A percentile compares a stretch with the other conserved stretches of the same genome.
Conservation (phyloP, 768 basidiomycete species). For the Pleurotus cornucopiae region DNA sequence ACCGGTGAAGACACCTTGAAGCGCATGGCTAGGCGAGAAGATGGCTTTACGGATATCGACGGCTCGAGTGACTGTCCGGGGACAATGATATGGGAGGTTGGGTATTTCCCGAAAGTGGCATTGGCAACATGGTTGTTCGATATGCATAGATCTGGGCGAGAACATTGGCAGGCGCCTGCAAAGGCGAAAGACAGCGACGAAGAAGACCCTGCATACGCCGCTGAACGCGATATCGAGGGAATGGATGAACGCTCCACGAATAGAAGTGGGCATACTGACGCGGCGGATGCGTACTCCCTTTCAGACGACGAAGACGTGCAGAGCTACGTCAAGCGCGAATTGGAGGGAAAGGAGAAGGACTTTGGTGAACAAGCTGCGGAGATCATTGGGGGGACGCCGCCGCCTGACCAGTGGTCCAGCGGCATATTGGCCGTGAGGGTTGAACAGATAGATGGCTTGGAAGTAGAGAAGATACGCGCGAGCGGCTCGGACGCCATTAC, state of each 20-base stretch:
- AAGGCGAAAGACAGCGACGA: not conserved
- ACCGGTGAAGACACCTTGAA: constrained; percentile 34
- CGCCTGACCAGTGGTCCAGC: constrained; percentile 57
- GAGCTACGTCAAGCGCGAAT: constrained; percentile 16
- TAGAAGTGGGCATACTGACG: not conserved
- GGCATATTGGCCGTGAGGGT: constrained; percentile 65
- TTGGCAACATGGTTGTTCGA: constrained; percentile 18
- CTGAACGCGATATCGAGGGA: not conserved
- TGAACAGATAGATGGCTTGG: constrained; percentile 62
- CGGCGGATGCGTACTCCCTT: constrained; percentile 9
- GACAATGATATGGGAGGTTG: constrained; percentile 41
- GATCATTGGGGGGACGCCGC: constrained; percentile 41
- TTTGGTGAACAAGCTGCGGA: constrained; percentile 31
- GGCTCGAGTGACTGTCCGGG: constrained; percentile 26
- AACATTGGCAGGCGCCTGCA: constrained; percentile 1
- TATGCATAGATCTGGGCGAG: not conserved
- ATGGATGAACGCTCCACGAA: not conserved
- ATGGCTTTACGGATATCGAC: constrained; percentile 34
- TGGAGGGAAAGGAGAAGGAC: constrained; percentile 24
- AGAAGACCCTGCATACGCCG: not conserved
- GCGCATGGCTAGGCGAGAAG: constrained; percentile 39
- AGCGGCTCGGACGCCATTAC: constrained; percentile 39
- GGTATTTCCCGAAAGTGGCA: constrained; percentile 48
- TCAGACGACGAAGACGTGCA: constrained; percentile 27
- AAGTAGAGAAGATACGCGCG: constrained; percentile 49